A percentile compares a stretch with the other conserved stretches of the same genome.
Evolutionary conservation across 2,329 filamentous ascomycete genomes (phyloP).

Genomic region (Fusarium solani-melongenae): DNA sequence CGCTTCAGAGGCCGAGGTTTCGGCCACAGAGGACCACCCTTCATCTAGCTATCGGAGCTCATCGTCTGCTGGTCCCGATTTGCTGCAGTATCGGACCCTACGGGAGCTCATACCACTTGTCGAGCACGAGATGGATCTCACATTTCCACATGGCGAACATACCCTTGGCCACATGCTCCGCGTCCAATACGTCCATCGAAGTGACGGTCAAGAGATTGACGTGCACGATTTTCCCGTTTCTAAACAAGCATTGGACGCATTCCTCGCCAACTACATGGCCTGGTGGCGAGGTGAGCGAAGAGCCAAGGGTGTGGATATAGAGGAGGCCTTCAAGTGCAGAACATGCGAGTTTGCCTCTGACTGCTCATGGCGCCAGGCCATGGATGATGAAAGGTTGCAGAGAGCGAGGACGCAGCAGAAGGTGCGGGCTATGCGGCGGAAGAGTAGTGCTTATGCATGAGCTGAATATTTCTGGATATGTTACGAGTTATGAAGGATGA

Average conservation of each 20-base stretch:
- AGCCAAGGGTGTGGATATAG: constrained; percentile 79
- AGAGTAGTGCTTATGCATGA: constrained; percentile 7
- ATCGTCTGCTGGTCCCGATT: constrained; percentile 43
- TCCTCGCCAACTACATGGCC: constrained; percentile 76
- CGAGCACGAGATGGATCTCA: constrained; percentile 57
- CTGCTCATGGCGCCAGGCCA: constrained; percentile 81
- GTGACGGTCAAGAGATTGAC: constrained; percentile 65
- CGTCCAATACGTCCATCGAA: constrained; percentile 65
- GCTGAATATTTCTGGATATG: constrained; percentile 10
- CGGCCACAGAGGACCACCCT: constrained; percentile 13
- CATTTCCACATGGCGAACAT: constrained; percentile 62
- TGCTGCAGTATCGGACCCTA: constrained; percentile 61
- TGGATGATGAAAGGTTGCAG: constrained; percentile 67
- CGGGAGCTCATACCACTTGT: constrained; percentile 60
- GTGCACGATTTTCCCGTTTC: constrained; percentile 75
- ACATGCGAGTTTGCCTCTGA: constrained; percentile 84
- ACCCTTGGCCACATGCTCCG: constrained; percentile 63
- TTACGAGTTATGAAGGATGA: constrained; percentile 34
- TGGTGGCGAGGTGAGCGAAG: constrained; percentile 87
- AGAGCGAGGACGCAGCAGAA: constrained; percentile 36
- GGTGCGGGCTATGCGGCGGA: constrained; percentile 32
- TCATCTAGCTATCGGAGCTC: constrained; percentile 32
- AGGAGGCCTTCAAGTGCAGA: constrained; percentile 90
- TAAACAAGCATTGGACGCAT: constrained; percentile 68
- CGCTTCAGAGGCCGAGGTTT: constrained; percentile 47